Evolutionary conservation across 495 filamentous ascomycete species (phyloP), one percentile per base, ranked within the genome.

Genomic region (Penicillium cataractarum): DNA sequence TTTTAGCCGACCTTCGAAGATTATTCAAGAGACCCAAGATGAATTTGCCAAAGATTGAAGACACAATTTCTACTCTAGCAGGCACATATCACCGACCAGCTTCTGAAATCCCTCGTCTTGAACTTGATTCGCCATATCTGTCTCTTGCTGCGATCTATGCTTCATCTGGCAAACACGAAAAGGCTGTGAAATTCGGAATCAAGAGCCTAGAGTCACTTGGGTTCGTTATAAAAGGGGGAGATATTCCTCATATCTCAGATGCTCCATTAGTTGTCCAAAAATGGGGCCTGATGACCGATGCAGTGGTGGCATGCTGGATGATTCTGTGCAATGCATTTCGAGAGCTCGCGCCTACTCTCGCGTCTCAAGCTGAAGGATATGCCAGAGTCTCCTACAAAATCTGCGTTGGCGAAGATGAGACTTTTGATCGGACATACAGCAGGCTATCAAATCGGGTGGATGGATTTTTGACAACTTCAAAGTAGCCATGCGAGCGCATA

Each of bases 241-340:
- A 64, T 3, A 5, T 62, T 24, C 58, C 67, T 7, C 46, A 57
- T 46, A 29, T n/a, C 13, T 15, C 66, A n/a, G 63, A 57, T 6
- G 31, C 32, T 29, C 26, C 51, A 22, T 48, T 80, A 21, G 48
- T 70, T 63, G 75, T 84, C 39, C 63, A 75, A 67, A 66, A 73
- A 63, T 83, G 81, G 80, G 81, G 81, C 3, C 7, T 73, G 19
- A 61, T 75, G 60, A 54, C 31, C 12, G 68, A 79, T 10, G 9
- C n/a, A 13, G 40, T 71, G 7, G 53, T 81, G 7, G 62, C 59
- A 3, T 71, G 66, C 24, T 82, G 80, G 78, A 71, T 75, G 63
- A 42, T 62, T 56, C 70, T 82, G 40, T 60, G 58, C 15, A 6
- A 31, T 1, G 61, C 63, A n/a, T 82, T 80, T 67, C 21, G 26